Conservation (phyloP, 345 rosid genomes). For the Capsella bursapastoris region DNA sequence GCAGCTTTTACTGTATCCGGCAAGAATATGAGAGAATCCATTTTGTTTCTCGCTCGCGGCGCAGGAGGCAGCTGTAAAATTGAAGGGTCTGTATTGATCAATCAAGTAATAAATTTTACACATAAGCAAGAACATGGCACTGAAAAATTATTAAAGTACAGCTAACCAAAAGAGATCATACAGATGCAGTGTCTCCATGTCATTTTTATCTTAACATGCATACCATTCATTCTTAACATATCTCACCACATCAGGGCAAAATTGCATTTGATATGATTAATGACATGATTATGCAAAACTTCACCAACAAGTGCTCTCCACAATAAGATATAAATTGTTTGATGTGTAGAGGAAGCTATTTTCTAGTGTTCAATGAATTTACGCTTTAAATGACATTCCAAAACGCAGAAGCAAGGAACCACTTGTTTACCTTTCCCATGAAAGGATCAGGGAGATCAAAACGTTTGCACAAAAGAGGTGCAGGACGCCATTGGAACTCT, state of each 20-base stretch:
- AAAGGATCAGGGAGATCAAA: constrained; percentile 94
- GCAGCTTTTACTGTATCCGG: constrained; percentile 66
- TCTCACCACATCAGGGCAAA: not conserved
- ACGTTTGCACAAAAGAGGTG: constrained; percentile 88
- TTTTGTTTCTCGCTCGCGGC: constrained; percentile 77
- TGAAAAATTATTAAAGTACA: not conserved
- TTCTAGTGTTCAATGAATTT: constrained; percentile 7
- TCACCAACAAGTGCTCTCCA: constrained; percentile 4
- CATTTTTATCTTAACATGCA: not conserved
- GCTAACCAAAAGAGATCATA: not conserved
- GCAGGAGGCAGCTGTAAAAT: constrained; percentile 78
- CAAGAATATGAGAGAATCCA: constrained; percentile 82
- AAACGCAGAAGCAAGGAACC: constrained; percentile 22
- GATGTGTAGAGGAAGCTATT: not conserved
- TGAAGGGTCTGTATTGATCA: not conserved
- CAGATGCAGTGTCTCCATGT: not conserved
- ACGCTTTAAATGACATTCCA: not conserved
- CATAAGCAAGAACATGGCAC: constrained; percentile 17
- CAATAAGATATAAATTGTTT: not conserved
- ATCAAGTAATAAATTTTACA: not conserved
- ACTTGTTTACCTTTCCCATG: constrained; percentile 81
- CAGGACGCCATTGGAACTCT: constrained; percentile 96
- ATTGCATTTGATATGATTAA: not conserved
- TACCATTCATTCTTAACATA: constrained; percentile 4
- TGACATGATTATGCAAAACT: constrained; percentile 11